Evolutionary conservation across 257 asterid species (phyloP).

Genomic region (Leonotis leonurus): DNA sequence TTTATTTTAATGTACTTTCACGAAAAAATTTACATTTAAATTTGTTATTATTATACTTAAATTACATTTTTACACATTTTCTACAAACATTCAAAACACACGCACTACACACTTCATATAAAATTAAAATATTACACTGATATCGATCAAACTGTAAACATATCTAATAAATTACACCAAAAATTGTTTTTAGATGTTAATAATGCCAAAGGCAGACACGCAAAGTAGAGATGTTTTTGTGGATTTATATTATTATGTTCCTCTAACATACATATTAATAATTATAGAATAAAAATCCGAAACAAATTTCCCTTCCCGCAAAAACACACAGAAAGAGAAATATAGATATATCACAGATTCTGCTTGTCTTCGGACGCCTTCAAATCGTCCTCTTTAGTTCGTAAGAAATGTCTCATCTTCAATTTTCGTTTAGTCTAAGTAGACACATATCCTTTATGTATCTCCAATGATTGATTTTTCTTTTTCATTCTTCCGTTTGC

Average conservation of each 20-base stretch:
- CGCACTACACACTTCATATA: too few relatives aligned
- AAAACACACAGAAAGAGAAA: conserved; percentile 14
- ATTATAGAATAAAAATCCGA: conserved; percentile 10
- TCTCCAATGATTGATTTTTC: conserved; percentile 10
- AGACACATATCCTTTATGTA: neutral
- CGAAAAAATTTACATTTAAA: too few relatives aligned
- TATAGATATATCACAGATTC: conserved; percentile 18
- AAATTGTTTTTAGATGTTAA: neutral
- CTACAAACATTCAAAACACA: too few relatives aligned
- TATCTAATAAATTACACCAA: too few relatives aligned
- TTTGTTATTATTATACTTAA: too few relatives aligned
- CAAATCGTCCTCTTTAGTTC: conserved; percentile 21
- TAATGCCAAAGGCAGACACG: neutral
- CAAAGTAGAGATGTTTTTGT: neutral
- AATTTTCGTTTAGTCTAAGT: neutral
- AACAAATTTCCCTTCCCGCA: conserved; percentile 31
- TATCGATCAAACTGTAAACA: too few relatives aligned
- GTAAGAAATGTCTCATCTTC: conserved; percentile 19
- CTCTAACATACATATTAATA: neutral
- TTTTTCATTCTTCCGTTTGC: neutral
- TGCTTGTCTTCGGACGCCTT: conserved; percentile 24
- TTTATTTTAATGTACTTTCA: too few relatives aligned
- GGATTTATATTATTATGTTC: conserved; percentile 2
- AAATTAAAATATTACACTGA: too few relatives aligned
- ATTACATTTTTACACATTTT: too few relatives aligned